Evolutionary conservation across 108 stramenopile genomes (phyloP), one percentile per base, ranked within the genome.

Genomic region (Cyclostephanos tholiformis): DNA sequence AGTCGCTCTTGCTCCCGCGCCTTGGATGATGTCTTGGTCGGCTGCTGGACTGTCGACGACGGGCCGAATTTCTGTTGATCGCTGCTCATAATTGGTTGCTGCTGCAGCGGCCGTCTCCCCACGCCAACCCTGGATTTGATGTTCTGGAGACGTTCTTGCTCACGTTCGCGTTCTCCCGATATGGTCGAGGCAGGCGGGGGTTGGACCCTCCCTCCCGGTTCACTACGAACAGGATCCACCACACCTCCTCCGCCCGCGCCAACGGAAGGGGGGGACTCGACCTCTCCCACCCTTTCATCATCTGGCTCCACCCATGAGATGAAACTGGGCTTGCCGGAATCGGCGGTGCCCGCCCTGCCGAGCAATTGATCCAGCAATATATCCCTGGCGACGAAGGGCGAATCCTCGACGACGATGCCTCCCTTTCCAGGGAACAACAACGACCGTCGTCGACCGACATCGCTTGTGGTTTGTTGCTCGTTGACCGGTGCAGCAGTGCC

Each of bases 361-460:
- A 70, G 57, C 20, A 59, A 46, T 70, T 70, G 44, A 46, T 70
- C 69, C 4, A 70, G 17, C 46, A 70, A 48, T 57, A 70, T 59
- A 60, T 70, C 69, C 58, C 59, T 70, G 69, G 69, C 69, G 59
- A 70, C 29, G 56, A 59, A 70, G 14, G 53, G 57, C 43, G 57
- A 59, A 35, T 70, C 69, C 58, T 70, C 69, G 44, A 70, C 69
- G 14, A 70, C 69, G 20, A 70, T 60, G 30, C 69, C 69, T 16
- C 69, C 69, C 41, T 70, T 70, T 14, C 69, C 69, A 30, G 69
- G 69, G 56, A 70, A 70, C 55, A 70, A 43, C n/a, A 70, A 41
- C 27, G 57, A 57, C 6, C 27, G 11, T 17, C 69, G 36, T 16
- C 46, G 29, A 25, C 36, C 68, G 1, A 29, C 41, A 26, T 11